A percentile compares a stretch with the other conserved stretches of the same genome.
phyloP scores from a whole-genome alignment of 1,139 yeast genomes.

The Arxiozyma slooffiae region DNA sequence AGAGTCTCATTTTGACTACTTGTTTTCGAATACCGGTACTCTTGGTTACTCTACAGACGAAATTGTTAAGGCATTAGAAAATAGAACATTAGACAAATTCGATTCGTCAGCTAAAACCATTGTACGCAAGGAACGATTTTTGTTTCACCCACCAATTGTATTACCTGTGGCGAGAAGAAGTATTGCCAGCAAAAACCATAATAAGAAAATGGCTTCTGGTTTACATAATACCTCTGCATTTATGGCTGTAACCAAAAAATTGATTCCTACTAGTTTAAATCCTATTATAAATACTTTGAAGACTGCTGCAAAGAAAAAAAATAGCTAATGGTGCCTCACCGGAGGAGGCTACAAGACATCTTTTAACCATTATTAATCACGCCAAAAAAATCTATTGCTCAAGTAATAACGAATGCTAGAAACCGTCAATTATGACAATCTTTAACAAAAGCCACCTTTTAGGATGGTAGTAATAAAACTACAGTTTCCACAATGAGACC shows the following conservation, averaged over 20 bases:
- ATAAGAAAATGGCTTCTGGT: not conserved
- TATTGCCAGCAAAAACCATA: constrained; percentile 5
- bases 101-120: constrained; percentile 21
- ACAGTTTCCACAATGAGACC: not conserved
- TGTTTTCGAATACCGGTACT: not conserved
- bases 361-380: constrained; percentile 28
- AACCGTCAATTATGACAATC: constrained; percentile 9
- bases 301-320: constrained; percentile 28
- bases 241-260: constrained; percentile 14
- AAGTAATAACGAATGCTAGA: constrained; percentile 51
- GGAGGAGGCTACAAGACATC: constrained; percentile 26
- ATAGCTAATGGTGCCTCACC: constrained; percentile 29
- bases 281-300: constrained; percentile 28
- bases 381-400: constrained; percentile 48
- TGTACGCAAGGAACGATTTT: constrained; percentile 26
- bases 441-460: constrained; percentile 11
- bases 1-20: not conserved
- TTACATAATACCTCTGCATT: constrained; percentile 5
- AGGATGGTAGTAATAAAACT: constrained; percentile 8
- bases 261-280: constrained; percentile 23
- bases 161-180: constrained; percentile 27
- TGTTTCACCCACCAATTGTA: constrained; percentile 28
- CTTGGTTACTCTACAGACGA: constrained; percentile 3
- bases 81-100: not conserved
- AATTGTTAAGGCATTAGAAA: constrained; percentile 4